Conservation (phyloP, 2,329 filamentous ascomycete species). For the Ceratocystis huliohia region DNA sequence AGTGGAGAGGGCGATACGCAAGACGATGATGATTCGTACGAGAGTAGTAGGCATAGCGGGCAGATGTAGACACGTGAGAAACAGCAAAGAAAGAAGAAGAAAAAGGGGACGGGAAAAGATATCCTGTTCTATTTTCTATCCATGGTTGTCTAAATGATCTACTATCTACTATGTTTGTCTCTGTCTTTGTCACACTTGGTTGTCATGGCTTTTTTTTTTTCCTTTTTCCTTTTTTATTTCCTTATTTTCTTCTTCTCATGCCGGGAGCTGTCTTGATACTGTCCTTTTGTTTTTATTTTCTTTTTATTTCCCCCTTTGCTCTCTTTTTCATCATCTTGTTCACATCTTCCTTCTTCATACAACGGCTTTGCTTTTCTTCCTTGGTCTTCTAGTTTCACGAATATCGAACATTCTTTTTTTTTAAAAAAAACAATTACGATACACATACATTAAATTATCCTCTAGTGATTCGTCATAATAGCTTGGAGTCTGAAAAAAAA, state of each 20-base stretch:
- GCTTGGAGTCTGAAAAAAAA: neutral
- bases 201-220: no score
- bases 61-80: neutral
- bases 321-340: neutral
- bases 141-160: neutral
- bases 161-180: neutral
- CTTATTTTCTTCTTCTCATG: no score
- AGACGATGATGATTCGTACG: conserved; percentile 14
- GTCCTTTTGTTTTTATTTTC: neutral
- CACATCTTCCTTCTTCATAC: conserved; percentile 1
- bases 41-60: conserved; percentile 12
- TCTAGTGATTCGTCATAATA: neutral
- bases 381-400: neutral
- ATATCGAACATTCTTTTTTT: neutral
- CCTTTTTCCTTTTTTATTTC: no score
- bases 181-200: no score
- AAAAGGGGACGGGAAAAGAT: neutral
- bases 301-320: neutral
- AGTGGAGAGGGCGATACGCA: conserved; percentile 20
- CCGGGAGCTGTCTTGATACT: neutral
- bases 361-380: neutral
- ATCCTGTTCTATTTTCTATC: neutral
- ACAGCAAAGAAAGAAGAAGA: neutral
- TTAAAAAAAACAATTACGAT: neutral
- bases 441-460: no score